Conservation (phyloP, 1,139 yeast species). For the Kodamaea suecica region DNA sequence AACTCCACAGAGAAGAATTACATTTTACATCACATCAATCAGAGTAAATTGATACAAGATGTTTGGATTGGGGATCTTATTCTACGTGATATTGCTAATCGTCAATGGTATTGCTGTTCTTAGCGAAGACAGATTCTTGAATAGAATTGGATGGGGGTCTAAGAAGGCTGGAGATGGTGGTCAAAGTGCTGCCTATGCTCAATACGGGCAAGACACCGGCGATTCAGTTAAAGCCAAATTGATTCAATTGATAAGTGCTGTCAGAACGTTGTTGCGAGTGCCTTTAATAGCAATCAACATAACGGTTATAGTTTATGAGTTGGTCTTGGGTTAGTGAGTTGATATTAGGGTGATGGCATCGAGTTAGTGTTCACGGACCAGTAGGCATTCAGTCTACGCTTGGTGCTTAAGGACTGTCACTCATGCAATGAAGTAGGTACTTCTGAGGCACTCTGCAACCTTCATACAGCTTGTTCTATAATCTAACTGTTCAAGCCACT, state of each 20-base stretch:
- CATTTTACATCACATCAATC: too few species aligned
- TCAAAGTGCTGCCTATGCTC: slow-evolving; percentile 1
- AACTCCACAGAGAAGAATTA: too few species aligned
- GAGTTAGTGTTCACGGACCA: background rate
- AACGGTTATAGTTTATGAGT: slow-evolving; percentile 66
- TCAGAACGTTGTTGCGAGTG: slow-evolving; percentile 71
- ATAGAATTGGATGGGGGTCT: slow-evolving; percentile 54
- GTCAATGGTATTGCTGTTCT: slow-evolving; percentile 77
- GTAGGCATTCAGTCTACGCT: too few species aligned
- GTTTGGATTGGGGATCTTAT: slow-evolving; percentile 71
- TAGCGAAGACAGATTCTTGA: slow-evolving; percentile 78
- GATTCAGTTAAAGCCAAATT: slow-evolving; percentile 57
- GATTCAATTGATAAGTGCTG: slow-evolving; percentile 65
- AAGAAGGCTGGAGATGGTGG: slow-evolving; percentile 13
- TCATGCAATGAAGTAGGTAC: too few species aligned
- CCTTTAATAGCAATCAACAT: slow-evolving; percentile 70
- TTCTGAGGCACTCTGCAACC: too few species aligned
- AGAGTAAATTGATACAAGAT: slow-evolving; percentile 23
- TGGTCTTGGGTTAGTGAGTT: slow-evolving; percentile 67
- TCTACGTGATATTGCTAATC: slow-evolving; percentile 63
- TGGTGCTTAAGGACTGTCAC: too few species aligned
- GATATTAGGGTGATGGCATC: background rate
- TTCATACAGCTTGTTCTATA: too few species aligned
- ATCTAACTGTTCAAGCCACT: too few species aligned
- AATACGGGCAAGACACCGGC: slow-evolving; percentile 16